Evolutionary conservation across 306 rosid genomes (phyloP), one percentile per base, ranked within the genome.

Genomic region (Castanospermum australe): DNA sequence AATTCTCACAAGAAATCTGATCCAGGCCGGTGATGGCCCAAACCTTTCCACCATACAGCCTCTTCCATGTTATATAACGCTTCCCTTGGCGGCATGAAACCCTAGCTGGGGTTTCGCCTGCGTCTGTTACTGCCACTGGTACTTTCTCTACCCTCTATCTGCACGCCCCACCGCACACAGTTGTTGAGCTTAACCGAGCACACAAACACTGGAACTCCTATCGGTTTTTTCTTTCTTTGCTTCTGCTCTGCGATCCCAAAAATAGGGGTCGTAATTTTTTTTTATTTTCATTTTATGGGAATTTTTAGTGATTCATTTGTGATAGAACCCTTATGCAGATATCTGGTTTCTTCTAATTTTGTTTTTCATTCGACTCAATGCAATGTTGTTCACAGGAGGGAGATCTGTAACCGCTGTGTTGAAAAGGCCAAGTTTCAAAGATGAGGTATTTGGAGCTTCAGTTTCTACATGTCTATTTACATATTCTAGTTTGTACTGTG

Each of bases 391-490:
- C 21, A 39, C 84, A 86, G 90, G 79, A 63, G 80, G 47, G 25
- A 48, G 77, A 61, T 77, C 75, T 69, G 28, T 50, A 39, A 41
- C 42, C 18, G 69, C 78, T 39, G 38, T 15, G 50, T 83, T 41
- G 73, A n/a, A 25, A 56, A 59, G 51, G 21, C 57, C n/a, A 56
- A 71, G 78, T 15, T 79, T 84, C 84, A 48, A 82, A 38, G 15
- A 89, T 89, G 92, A 89, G 92, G 92, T 89, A 77, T 77, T 65
- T 25, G 30, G 25, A 57, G 25, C 51, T 17, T n/a, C 2, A 22
- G 4, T 24, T 38, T 77, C 30, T 18, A 36, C 2, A 5, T 51
- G 73, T 17, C 6, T 48, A 9, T 36, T 12, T 22, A 25, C 59
- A 11, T 33, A 6, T 45, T 69, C 39, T 41, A 39, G 15, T 9